Conservation (phyloP, 345 rosid species). For the Murraya koenigii region DNA sequence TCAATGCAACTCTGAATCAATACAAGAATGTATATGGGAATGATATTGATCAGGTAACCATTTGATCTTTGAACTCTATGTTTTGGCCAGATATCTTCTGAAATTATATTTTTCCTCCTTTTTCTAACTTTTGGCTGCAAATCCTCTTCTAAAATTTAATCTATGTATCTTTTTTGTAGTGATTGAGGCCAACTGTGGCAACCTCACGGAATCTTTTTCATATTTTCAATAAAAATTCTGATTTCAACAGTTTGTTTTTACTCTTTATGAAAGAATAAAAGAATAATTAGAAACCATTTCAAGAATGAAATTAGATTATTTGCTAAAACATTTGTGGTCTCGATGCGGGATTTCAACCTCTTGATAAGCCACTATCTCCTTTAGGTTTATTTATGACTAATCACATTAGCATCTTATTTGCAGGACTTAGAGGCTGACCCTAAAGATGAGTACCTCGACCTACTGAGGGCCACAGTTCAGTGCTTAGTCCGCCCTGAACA, state of each 20-base stretch:
- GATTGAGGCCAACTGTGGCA: too few relatives aligned
- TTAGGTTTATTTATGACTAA: background rate
- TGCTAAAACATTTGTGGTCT: background rate
- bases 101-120: background rate
- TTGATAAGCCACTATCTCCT: background rate
- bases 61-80: background rate
- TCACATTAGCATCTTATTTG: background rate
- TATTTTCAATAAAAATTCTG: background rate
- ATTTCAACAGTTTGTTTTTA: background rate
- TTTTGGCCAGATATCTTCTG: background rate
- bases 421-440: slow-evolving; percentile 64
- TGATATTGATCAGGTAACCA: slow-evolving; percentile 58
- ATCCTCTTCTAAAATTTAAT: background rate
- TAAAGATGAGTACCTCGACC: slow-evolving; percentile 54
- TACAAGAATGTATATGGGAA: slow-evolving; percentile 66
- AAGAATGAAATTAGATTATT: background rate
- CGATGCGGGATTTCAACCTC: background rate
- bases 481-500: slow-evolving; percentile 59
- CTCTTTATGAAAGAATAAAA: background rate
- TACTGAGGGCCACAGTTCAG: slow-evolving; percentile 65
- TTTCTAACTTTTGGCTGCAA: background rate
- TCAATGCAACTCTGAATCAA: slow-evolving; percentile 69
- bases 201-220: background rate
- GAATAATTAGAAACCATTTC: background rate
- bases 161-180: background rate